Evolutionary conservation across 768 basidiomycete genomes (phyloP).

Genomic region (Macrolepiota dolichaula): DNA sequence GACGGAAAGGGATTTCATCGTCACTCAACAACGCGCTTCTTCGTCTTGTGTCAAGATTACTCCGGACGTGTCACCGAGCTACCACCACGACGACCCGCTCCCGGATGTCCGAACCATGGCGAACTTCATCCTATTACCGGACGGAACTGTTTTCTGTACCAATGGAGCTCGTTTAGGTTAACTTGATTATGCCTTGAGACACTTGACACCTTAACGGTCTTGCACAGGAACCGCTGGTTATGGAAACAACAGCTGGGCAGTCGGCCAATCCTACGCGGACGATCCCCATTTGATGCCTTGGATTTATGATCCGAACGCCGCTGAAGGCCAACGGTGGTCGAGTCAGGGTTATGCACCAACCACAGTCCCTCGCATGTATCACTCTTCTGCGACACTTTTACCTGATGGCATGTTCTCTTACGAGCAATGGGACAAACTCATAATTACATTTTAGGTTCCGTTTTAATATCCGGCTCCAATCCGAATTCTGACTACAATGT

Average conservation of each 20-base stretch:
- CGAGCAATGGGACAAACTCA: too few species aligned
- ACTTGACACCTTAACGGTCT: too few species aligned
- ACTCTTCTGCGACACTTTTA: conserved; percentile 65
- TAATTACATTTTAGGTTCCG: conserved; percentile 25
- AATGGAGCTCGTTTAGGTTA: conserved; percentile 35
- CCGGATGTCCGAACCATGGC: conserved; percentile 71
- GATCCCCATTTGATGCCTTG: conserved; percentile 67
- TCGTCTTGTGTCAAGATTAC: conserved; percentile 74
- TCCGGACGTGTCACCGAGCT: conserved; percentile 52
- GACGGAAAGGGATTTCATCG: conserved; percentile 35
- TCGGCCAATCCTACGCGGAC: conserved; percentile 59
- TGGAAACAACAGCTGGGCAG: too few species aligned
- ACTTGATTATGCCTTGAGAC: too few species aligned
- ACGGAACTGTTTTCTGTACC: conserved; percentile 59
- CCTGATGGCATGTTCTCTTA: conserved; percentile 41
- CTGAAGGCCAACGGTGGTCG: conserved; percentile 63
- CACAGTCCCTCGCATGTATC: conserved; percentile 72
- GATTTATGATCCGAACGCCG: conserved; percentile 65
- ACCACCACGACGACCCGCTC: conserved; percentile 60
- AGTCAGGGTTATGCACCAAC: conserved; percentile 51
- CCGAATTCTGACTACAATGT: conserved; percentile 64
- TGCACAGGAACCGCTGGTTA: too few species aligned
- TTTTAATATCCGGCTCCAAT: conserved; percentile 78
- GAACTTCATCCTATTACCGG: conserved; percentile 65
- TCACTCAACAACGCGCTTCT: conserved; percentile 53